A percentile compares a stretch with the other conserved stretches of the same genome.
phyloP scores from a whole-genome alignment of 2,329 filamentous ascomycete species.

The Hypoxylon sp. region DNA sequence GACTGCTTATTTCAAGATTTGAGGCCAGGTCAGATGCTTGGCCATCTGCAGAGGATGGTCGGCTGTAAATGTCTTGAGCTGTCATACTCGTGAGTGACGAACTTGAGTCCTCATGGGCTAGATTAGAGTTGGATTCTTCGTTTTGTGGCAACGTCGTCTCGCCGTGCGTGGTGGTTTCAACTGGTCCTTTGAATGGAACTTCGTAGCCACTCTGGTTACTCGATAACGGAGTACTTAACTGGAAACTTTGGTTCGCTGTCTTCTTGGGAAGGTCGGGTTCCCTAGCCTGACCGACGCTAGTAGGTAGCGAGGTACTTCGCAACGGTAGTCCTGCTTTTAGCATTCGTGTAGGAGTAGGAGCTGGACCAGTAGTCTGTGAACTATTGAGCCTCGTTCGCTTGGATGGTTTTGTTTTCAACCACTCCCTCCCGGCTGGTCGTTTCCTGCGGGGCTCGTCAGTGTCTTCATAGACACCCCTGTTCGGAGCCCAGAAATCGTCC shows the following conservation, averaged over 20 bases:
- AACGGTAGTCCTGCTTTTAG: slow-evolving; percentile 6
- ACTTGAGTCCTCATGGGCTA: background rate
- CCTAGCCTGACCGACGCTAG: slow-evolving; percentile 2
- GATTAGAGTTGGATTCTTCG: slow-evolving; percentile 8
- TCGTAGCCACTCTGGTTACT: slow-evolving; percentile 37
- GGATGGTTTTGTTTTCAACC: slow-evolving; percentile 51
- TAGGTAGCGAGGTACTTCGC: slow-evolving; percentile 31
- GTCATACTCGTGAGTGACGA: background rate
- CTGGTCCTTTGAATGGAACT: background rate
- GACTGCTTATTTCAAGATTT: background rate
- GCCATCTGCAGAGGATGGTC: background rate
- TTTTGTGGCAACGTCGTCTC: background rate
- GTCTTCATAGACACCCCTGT: slow-evolving; percentile 11
- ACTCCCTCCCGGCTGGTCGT: slow-evolving; percentile 47
- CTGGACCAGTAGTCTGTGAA: slow-evolving; percentile 39
- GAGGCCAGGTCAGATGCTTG: slow-evolving; percentile 7
- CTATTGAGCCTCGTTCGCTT: slow-evolving; percentile 47
- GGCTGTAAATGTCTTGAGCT: background rate
- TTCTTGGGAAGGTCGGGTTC: slow-evolving; percentile 10
- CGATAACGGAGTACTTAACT: slow-evolving; percentile 51
- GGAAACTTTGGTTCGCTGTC: slow-evolving; percentile 47
- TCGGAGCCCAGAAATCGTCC: slow-evolving; percentile 54
- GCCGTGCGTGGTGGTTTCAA: background rate
- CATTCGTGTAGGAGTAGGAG: slow-evolving; percentile 47
- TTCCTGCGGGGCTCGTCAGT: slow-evolving; percentile 40